Evolutionary conservation across 257 asterid genomes (phyloP), one percentile per base, ranked within the genome.

Genomic region (Solanum piurae): DNA sequence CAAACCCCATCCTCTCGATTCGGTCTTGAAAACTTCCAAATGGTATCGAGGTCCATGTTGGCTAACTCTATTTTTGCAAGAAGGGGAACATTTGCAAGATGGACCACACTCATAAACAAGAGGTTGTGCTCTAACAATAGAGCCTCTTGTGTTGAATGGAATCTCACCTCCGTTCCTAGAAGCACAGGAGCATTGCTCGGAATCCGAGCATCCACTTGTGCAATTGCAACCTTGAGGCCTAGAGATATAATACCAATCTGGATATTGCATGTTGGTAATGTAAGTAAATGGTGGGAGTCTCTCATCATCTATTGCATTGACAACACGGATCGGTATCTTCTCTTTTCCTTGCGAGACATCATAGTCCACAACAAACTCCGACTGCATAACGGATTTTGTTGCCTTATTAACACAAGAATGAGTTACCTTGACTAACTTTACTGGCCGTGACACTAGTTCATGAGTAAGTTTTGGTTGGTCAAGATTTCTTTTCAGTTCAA

Each of bases 91-190:
- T 49, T 90, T 90, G 89, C 98, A 94, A 64, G 79, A 86, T 2
- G 94, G 92, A 3, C 96, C 94, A 64, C 98, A 93, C 89, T 92
- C 95, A 1, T 87, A 88, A 23, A 94, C 89, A 64, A 91, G 23
- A 16, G 86, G 72, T 49, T 69, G 90, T 55, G 86, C 80, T 64
- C 55, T 12, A 13, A 88, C 4, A 12, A 91, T 89, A 3, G 80
- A 62, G 2, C 94, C 89, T n/a, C 74, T 88, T 20, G 76, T 88
- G 38, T 89, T 95, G 89, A 86, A 96, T 4, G 96, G 97, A 66
- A 94, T 90, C 87, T 91, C 93, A 7, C 93, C 94, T n/a, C 90
- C 91, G 25, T 92, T 94, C 91, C 86, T 92, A 16, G 25, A 4
- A 3, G 88, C 88, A 86, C 96, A 93, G 3, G 7, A 49, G 75